Evolutionary conservation across 2,329 filamentous ascomycete species (phyloP), one percentile per base, ranked within the genome.

Genomic region (Trichoderma simmonsii): DNA sequence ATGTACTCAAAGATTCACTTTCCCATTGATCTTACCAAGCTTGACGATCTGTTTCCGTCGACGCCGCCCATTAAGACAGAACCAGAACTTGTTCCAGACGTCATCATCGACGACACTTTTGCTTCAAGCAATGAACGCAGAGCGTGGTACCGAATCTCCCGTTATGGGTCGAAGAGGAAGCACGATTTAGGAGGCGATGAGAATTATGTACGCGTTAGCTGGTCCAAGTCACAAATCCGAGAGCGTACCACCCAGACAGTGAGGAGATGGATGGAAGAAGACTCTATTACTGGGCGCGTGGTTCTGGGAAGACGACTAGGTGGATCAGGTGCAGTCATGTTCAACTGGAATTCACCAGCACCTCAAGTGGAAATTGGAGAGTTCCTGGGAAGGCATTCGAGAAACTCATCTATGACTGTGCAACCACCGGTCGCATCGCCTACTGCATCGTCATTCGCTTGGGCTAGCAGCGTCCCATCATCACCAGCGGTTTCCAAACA

Each of bases 251-350:
- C 89, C 72, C 85, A 86, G 71, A 88, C 89, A 54, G 89, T 92
- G 21, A 84, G 87, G 30, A 84, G 88, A 30, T 92, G 90, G 90
- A 89, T 91, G 85, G 88, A 90, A 75, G 87, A 91, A 75, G 89
- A 90, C 75, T 87, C 87, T 0, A 86, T 88, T 32, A 82, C 86
- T 2, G 87, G 88, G 1, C 85, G 85, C n/a, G 77, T 80, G 7
- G 78, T 81, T 28, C 76, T 81, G 3, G 81, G 83, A 0, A 80
- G 82, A 61, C 80, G 83, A 18, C 76, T 77, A 0, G 81, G 80
- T 1, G 78, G 78, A 21, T 82, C 84, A 21, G 85, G 84, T 51
- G 83, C 82, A 6, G 85, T 83, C 71, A 84, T 87, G 74, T 91
- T 91, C 78, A 88, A 89, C 34, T 91, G 89, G 89, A 87, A 90